A percentile compares a stretch with the other conserved stretches of the same genome.
Evolutionary conservation across 2,329 filamentous ascomycete species (phyloP).

Genomic region (Aspergillus arachidicola): DNA sequence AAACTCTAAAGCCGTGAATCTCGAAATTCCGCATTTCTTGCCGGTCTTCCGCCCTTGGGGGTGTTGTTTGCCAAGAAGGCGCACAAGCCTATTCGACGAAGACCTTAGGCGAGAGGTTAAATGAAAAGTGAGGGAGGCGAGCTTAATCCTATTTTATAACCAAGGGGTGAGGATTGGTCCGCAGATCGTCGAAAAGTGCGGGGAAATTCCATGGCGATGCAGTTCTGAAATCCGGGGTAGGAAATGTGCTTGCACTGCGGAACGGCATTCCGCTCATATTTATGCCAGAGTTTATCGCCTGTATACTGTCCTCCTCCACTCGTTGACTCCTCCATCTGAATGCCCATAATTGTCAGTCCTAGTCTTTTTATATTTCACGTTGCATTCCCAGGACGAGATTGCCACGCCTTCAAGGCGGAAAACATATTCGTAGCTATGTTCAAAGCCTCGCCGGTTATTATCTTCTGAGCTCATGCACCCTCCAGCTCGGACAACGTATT

Average conservation of each 20-base stretch:
- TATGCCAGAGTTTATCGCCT: background rate
- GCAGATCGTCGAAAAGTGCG: background rate
- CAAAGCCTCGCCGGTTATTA: background rate
- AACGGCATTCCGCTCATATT: background rate
- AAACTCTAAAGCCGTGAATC: background rate
- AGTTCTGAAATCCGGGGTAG: background rate
- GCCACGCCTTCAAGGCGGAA: slow-evolving; percentile 33
- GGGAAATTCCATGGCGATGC: background rate
- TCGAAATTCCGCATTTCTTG: background rate
- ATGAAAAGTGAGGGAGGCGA: too few species aligned
- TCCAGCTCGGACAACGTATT: slow-evolving; percentile 20
- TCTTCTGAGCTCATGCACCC: background rate
- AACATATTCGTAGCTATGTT: slow-evolving; percentile 17
- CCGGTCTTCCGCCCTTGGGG: background rate
- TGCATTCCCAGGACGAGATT: slow-evolving; percentile 28
- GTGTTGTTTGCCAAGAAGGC: background rate
- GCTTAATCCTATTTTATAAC: background rate
- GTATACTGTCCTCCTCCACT: background rate
- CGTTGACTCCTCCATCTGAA: background rate
- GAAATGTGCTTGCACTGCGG: background rate
- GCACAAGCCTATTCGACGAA: background rate
- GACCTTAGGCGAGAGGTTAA: background rate
- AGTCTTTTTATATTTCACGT: background rate
- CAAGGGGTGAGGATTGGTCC: background rate
- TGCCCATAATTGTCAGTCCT: background rate